Base-by-base conservation (phyloP, 1,284 basidiomycete genomes). In the Phenoliferia sp. region DNA sequence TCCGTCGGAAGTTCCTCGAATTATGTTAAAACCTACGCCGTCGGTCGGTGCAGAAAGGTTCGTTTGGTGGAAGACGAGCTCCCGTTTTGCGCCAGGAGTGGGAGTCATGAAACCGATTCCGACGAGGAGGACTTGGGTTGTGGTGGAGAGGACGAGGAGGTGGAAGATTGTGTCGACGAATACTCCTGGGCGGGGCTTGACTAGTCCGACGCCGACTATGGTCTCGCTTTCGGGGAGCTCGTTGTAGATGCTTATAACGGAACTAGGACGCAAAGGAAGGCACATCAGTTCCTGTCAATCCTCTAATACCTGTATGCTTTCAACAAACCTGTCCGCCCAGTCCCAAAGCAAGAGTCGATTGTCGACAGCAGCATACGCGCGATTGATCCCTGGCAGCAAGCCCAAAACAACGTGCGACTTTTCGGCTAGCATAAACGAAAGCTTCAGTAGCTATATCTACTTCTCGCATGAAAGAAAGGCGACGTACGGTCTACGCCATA, bases 271-370 rank as follows among this genome's bases (percentile, higher is more conserved):
- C 61, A 59, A 61, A 36, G 73, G 35, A 17, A 35, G 5, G 28
- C n/a, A 64, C 33, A 63, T 64, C 35, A 63, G 31, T 48, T 29
- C 28, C 29, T 19, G 59, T 22, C 52, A 7, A 15, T 34, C 9
- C 35, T 34, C 12, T 26, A 31, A n/a, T 54, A 26, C 10, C 63
- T 17, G 35, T 31, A 32, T 44, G 33, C 26, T 44, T 28, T 31
- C 54, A 76, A 77, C 63, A 61, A 26, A 92, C 88, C 91, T 91
- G 76, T 96, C 91, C 61, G 88, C 82, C 79, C 98, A 99, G 80
- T 98, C 92, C 96, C 96, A 99, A 33, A 99, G 82, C 77, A 96
- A 93, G 52, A 99, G 83, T 75, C 92, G 90, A 79, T 95, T 89
- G 81, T 97, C 93, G 70, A 98, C 89, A 15, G 92, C 89, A 74